Evolutionary conservation across 257 asterid species (phyloP).

Genomic region (Marsdenia floribunda): DNA sequence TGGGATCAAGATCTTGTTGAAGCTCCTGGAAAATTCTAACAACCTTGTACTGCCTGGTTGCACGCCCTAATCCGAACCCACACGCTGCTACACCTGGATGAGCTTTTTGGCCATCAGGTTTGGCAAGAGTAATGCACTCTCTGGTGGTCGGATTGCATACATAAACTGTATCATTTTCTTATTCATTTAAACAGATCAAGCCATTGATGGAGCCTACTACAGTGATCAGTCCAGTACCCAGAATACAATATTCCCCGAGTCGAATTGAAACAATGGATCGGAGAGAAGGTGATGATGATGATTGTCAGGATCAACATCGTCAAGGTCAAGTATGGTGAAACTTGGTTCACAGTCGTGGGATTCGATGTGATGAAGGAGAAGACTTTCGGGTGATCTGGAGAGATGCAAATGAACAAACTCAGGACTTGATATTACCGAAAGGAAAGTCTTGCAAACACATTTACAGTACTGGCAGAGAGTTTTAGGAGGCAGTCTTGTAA

Average conservation of each 20-base stretch:
- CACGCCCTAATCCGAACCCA: slow-evolving; percentile 29
- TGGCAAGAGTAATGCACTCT: slow-evolving; percentile 28
- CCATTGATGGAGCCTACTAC: slow-evolving; percentile 39
- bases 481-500: slow-evolving; percentile 35
- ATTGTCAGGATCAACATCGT: slow-evolving; percentile 9
- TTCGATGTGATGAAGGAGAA: slow-evolving; percentile 29
- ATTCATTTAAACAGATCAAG: slow-evolving; percentile 18
- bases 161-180: slow-evolving; percentile 27
- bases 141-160: slow-evolving; percentile 43
- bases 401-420: slow-evolving; percentile 25
- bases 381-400: slow-evolving; percentile 24
- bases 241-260: slow-evolving; percentile 2
- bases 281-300: slow-evolving; percentile 8
- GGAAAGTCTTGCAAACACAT: slow-evolving; percentile 36
- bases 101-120: slow-evolving; percentile 10
- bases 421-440: slow-evolving; percentile 24
- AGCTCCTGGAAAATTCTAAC: slow-evolving; percentile 9
- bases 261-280: slow-evolving; percentile 14
- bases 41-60: not conserved
- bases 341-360: not conserved
- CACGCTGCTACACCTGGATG: slow-evolving; percentile 25
- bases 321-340: slow-evolving; percentile 24
- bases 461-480: slow-evolving; percentile 21
- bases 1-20: not conserved
- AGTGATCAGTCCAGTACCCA: not conserved